Evolutionary conservation across 306 rosid species (phyloP), one percentile per base, ranked within the genome.

Genomic region (Prunus salicina): DNA sequence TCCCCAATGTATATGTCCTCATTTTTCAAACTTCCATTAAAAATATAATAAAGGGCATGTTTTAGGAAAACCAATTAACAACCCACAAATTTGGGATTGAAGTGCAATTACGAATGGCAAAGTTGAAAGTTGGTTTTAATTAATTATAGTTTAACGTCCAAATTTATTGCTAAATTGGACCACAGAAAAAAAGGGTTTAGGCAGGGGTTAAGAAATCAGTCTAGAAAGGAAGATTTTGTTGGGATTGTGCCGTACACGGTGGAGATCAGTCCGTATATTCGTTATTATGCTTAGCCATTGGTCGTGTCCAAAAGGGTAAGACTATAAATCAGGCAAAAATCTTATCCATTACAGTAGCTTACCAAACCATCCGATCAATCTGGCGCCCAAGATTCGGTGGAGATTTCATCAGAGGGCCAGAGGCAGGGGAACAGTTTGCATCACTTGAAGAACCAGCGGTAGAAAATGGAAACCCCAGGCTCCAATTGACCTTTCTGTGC

Each of bases 351-450:
- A 30, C 25, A 30, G 53, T 60, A 12, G 25, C 20, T 5, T 5
- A 49, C 70, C 64, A 34, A 71, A 62, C 76, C 76, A 16, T 46
- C 61, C 0, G 64, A 61, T 20, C 30, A 47, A n/a, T 12, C 16
- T 20, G 60, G 15, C 52, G 67, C 24, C 52, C 76, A 18, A 60
- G 76, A 60, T 77, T 77, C 51, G 12, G 61, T 46, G 2, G 12
- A 13, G 19, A 75, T 64, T 14, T 12, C 52, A 49, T 24, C 62
- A 1, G 22, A 30, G 38, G 63, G 15, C 20, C 62, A 69, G 25
- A 51, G 18, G 8, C 63, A 69, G 45, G 50, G 34, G 6, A 7
- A n/a, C 38, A 69, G 58, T 24, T 18, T 51, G 27, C 3, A 38
- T 50, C 22, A 19, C 61, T 12, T 32, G 34, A 74, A 47, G 41